Evolutionary conservation across 2,329 filamentous ascomycete species (phyloP).

Genomic region (Fusarium stilboides): DNA sequence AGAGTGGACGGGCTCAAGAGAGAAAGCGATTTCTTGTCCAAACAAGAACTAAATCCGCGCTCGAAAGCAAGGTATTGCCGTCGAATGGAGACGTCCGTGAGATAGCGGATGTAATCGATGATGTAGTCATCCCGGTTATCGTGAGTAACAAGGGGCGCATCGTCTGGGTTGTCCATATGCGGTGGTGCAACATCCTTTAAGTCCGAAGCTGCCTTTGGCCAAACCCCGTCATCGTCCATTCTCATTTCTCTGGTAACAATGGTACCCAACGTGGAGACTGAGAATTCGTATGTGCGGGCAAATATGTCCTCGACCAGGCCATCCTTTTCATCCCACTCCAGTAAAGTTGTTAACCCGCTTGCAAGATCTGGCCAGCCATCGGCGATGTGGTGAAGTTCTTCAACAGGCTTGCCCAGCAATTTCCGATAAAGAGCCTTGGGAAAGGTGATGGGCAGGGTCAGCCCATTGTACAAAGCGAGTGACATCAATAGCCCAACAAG

Average conservation of each 20-base stretch:
- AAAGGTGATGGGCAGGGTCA: slow-evolving; percentile 92
- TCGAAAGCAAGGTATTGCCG: slow-evolving; percentile 87
- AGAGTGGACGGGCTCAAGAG: slow-evolving; percentile 81
- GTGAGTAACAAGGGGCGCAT: slow-evolving; percentile 83
- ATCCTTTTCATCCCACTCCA: slow-evolving; percentile 82
- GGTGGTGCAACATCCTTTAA: slow-evolving; percentile 44
- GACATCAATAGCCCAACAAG: slow-evolving; percentile 90
- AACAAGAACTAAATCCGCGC: slow-evolving; percentile 82
- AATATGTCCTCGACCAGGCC: slow-evolving; percentile 87
- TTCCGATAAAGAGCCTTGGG: slow-evolving; percentile 88
- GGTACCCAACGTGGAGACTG: slow-evolving; percentile 71
- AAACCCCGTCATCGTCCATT: slow-evolving; percentile 54
- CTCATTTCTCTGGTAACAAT: slow-evolving; percentile 72
- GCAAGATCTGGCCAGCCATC: slow-evolving; percentile 91
- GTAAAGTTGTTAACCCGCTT: slow-evolving; percentile 79
- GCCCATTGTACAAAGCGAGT: slow-evolving; percentile 91
- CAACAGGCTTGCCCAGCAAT: slow-evolving; percentile 78
- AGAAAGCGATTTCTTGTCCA: slow-evolving; percentile 78
- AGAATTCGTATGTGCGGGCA: slow-evolving; percentile 89
- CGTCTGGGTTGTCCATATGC: slow-evolving; percentile 57
- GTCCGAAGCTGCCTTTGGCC: slow-evolving; percentile 67
- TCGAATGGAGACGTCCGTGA: slow-evolving; percentile 82
- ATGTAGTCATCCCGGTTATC: slow-evolving; percentile 85
- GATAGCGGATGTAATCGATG: slow-evolving; percentile 86
- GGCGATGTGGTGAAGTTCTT: slow-evolving; percentile 80